A percentile compares a stretch with the other conserved stretches of the same genome.
Conservation (phyloP, 805 yeast genomes). For the Schizosaccharomyces octosporus region DNA sequence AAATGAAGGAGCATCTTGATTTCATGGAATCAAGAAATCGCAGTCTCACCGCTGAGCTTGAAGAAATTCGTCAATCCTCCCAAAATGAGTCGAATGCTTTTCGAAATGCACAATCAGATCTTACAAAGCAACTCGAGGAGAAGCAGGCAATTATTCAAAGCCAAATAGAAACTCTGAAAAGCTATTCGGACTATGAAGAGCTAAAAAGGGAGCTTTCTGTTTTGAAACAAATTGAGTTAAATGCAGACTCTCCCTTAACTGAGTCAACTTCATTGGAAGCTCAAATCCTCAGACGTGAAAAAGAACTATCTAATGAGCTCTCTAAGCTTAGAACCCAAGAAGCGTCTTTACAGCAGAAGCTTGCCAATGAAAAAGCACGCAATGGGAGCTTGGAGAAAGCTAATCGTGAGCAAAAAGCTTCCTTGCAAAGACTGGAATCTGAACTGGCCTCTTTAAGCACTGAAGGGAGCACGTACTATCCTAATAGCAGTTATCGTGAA, state of each 20-base stretch:
- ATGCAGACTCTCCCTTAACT: constrained; percentile 12
- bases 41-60: background rate
- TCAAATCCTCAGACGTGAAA: background rate
- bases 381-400: constrained; percentile 20
- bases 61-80: background rate
- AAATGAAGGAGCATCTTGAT: background rate
- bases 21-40: background rate
- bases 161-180: constrained; percentile 25
- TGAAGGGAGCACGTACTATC: constrained; percentile 2
- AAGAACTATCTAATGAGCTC: constrained; percentile 15
- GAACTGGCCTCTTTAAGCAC: background rate
- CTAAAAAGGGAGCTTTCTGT: constrained; percentile 52
- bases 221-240: constrained; percentile 24
- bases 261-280: constrained; percentile 12
- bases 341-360: constrained; percentile 17
- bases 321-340: constrained; percentile 22
- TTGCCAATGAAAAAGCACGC: constrained; percentile 17
- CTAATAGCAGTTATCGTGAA: background rate
- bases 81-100: background rate
- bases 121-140: constrained; percentile 12
- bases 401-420: constrained; percentile 48
- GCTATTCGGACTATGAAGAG: constrained; percentile 52
- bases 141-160: constrained; percentile 25
- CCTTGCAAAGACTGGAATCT: constrained; percentile 35
- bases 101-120: background rate